Base-by-base conservation (phyloP, 345 rosid genomes). In the Salix dunnii region DNA sequence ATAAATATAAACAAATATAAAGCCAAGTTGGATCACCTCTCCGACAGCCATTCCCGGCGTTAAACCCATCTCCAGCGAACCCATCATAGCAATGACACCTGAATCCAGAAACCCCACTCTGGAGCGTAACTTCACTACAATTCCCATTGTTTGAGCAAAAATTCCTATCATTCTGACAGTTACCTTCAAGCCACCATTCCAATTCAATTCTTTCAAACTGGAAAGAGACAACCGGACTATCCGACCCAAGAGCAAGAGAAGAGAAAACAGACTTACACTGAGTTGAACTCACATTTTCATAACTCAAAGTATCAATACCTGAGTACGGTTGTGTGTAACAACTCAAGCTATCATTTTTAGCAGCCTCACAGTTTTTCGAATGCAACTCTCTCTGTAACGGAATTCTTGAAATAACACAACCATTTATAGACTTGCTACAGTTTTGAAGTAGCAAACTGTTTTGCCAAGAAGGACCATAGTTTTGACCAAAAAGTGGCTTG, bases 161-260 rank as follows among this genome's bases (percentile, higher is more conserved):
- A 21, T 4, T 5, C 0, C 6, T 35, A 35, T 35, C 6, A 31
- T 0, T 17, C 1, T 1, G 11, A 65, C 89, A 88, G 2, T 1
- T 2, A 35, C 90, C 87, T n/a, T 73, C 36, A 21, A 91, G 60
- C 98, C 99, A 90, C 99, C 98, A 96, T n/a, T 77, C 87, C 75
- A 96, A 73, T 82, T 82, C 81, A 36, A 87, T 72, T 67, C 82
- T 78, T 77, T 84, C 87, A 70, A 90, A 82, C 87, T 90, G 88
- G 46, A 93, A 42, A 27, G 84, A 85, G 10, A 79, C 73, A 11
- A 69, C 82, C 2, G 76, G 42, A 58, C 3, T 55, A 38, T 10
- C 74, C 11, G 87, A 71, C 73, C 78, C 85, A 4, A 86, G 43
- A 20, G 89, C 83, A 49, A 94, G 33, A 3, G 99, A 85, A 0